Conservation (phyloP, 108 stramenopile species). For the Aurantiochytrium sp. region DNA sequence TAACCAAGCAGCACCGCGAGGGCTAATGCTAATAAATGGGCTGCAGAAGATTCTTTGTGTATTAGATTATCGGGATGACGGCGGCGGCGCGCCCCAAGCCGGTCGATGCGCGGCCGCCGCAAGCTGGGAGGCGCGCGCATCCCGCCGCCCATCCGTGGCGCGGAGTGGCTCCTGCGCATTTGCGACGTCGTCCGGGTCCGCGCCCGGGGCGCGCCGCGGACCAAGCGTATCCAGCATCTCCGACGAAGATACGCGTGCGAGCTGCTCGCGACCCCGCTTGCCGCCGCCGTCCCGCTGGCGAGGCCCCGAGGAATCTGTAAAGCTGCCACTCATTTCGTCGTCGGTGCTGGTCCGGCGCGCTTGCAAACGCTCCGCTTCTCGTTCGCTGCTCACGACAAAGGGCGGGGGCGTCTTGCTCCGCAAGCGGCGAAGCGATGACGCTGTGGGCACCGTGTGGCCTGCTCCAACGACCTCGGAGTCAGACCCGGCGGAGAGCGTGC, state of each 20-base stretch:
- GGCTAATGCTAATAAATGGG: too few relatives aligned
- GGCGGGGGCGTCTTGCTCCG: neutral
- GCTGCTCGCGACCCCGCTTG: neutral
- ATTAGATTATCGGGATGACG: neutral
- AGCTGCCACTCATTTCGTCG: neutral
- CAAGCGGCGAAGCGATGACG: neutral
- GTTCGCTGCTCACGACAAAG: neutral
- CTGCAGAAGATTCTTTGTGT: too few relatives aligned
- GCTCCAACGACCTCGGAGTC: neutral
- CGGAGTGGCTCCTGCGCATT: neutral
- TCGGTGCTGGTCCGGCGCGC: too few relatives aligned
- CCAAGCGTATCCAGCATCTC: neutral
- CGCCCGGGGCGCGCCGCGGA: too few relatives aligned
- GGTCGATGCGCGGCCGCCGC: neutral
- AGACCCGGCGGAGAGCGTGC: neutral
- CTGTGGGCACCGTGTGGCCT: neutral
- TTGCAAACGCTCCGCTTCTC: neutral
- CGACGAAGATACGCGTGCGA: neutral
- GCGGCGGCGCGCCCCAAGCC: neutral
- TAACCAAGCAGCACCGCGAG: too few relatives aligned
- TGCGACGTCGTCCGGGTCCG: neutral
- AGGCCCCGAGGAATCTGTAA: neutral
- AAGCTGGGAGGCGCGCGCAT: neutral
- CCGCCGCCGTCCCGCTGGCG: neutral
- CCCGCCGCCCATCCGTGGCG: neutral